Conservation (phyloP, 2,329 filamentous ascomycete genomes). For the Claviceps humidiphila region DNA sequence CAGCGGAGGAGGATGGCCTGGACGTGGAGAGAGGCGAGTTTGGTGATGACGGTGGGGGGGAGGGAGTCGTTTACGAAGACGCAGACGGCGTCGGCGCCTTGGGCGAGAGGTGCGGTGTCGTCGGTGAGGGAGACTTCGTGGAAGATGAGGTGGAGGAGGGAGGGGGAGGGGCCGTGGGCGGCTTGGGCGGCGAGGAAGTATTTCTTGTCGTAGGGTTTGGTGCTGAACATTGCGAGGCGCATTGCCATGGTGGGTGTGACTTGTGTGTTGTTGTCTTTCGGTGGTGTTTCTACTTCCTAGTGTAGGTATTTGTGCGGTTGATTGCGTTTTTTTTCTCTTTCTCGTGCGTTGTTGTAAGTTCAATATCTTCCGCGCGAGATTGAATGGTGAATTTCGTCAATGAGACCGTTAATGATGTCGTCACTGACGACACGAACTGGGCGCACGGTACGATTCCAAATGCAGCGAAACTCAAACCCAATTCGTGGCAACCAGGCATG, state of each 20-base stretch:
- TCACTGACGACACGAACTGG: no score
- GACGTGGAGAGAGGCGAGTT: conserved; percentile 36
- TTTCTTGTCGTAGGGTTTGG: conserved; percentile 48
- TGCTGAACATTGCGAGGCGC: conserved; percentile 51
- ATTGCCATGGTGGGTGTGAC: conserved; percentile 17
- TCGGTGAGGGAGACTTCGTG: conserved; percentile 43
- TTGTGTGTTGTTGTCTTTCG: background rate
- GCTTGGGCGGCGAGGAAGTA: conserved; percentile 34
- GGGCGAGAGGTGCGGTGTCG: conserved; percentile 42
- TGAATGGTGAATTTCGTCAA: no score
- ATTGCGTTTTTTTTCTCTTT: background rate
- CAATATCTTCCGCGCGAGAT: no score
- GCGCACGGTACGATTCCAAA: no score
- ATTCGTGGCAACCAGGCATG: no score
- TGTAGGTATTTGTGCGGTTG: no score
- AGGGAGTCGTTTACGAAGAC: conserved; percentile 56
- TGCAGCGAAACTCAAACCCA: no score
- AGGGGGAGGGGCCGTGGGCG: conserved; percentile 27
- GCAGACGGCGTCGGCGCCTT: conserved; percentile 44
- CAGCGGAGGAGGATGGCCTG: conserved; percentile 50
- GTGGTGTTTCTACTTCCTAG: no score
- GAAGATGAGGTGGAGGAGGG: conserved; percentile 41
- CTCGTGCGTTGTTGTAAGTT: background rate
- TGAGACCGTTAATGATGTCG: no score
- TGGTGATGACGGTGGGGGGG: conserved; percentile 34